Base-by-base conservation (phyloP, 2,329 filamentous ascomycete species). In the Proliferodiscus dingleyae region DNA sequence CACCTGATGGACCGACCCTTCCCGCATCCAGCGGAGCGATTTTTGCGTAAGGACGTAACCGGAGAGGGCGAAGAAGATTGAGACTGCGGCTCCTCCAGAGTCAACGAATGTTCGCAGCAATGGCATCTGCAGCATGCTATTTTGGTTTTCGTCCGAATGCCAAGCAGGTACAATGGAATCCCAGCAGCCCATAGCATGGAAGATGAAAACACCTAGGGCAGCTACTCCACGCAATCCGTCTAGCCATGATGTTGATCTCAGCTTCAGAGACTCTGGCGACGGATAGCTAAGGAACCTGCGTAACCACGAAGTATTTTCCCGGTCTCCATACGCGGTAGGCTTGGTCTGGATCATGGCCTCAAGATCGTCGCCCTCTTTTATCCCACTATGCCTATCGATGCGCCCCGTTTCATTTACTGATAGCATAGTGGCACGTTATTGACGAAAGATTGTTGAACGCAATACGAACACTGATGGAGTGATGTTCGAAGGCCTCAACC, bases 1-100 rank as follows among this genome's bases (percentile, higher is more conserved):
- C 42, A 66, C 66, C 15, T 59, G 58, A 19, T 64, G 61, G 23
- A 55, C 52, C 16, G 65, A 57, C 21, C 65, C 59, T 5, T 60
- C 57, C 42, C 68, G 67, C 2, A 70, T 63, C 28, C 61, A 59
- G 21, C 60, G 57, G 18, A 74, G 59, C 1, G 70, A 67, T 45
- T 68, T 68, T 49, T 66, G 62, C 2, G 70, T 68, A 18, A 74
- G 64, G 1, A 66, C 70, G 51, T 73, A 73, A 28, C 71, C 71
- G 1, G 71, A 73, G 24, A 74, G 66, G 44, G 71, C 65, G 56
- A 74, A 74, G 58, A 74, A 74, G 34, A 74, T 60, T 50, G 70
- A 66, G 2, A 74, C 71, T 60, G 71, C 69, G 11, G 70, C 64
- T n/a, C 66, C 64, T 13, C 71, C 71, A 18, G 68, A 66, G 33